A percentile compares a stretch with the other conserved stretches of the same genome.
These are phyloP conservation scores for Emiliania huxleyi DNA, from an alignment of 78 protist genomes.

Conservation along the genomic window DNA sequence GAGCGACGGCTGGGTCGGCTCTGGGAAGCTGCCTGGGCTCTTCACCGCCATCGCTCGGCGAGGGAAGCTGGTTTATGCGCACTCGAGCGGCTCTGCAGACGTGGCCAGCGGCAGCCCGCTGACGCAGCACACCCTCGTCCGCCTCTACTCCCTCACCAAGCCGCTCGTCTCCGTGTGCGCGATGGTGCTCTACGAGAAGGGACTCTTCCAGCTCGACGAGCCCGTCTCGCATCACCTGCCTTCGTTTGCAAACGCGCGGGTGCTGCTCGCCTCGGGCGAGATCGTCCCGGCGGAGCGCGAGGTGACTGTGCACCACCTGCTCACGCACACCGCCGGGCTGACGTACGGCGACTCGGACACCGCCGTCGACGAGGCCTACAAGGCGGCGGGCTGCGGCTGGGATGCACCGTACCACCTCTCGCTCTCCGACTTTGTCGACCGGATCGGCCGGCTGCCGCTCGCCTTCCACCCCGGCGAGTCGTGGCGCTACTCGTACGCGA, in stretches of 20 bases:
- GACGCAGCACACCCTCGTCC: not conserved
- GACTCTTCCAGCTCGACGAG: not conserved
- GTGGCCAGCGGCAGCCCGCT: not conserved
- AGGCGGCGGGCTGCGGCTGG: not conserved
- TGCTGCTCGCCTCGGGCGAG: not conserved
- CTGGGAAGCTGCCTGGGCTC: not conserved
- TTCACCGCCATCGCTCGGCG: not conserved
- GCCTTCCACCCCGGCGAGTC: not conserved
- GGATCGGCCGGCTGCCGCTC: not conserved
- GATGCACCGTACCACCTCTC: not conserved
- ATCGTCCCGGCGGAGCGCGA: not conserved
- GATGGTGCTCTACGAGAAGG: not conserved
- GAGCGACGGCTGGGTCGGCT: not conserved
- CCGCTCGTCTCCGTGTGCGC: not conserved
- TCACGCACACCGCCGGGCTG: not conserved
- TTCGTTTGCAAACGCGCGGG: not conserved
- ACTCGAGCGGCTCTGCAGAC: not conserved
- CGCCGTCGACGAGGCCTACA: not conserved
- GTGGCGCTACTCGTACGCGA: not conserved
- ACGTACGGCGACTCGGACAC: not conserved
- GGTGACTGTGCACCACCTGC: not conserved
- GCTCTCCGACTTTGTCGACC: not conserved
- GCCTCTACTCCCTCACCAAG: not conserved
- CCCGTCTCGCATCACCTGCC: not conserved
- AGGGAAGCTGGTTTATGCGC: not conserved